Evolutionary conservation across 2,329 filamentous ascomycete species (phyloP), one percentile per base, ranked within the genome.

Genomic region (Aspergillus unguis): DNA sequence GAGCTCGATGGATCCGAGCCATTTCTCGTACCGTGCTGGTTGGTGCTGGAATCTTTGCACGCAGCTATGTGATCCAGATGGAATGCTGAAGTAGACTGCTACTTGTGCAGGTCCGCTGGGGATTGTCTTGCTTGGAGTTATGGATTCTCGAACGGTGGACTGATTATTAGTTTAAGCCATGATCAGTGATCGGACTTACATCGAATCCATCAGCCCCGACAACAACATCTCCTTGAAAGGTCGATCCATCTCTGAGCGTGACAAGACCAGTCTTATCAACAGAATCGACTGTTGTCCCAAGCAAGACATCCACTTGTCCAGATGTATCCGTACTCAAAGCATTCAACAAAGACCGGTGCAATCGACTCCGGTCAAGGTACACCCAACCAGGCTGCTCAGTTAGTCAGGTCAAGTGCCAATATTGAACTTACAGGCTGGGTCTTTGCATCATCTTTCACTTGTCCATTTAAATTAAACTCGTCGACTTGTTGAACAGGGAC

Each of bases 191-290:
- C 6, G 37, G 38, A 11, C 40, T 4, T 42, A 42, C 40, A 29
- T 43, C 4, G 27, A 43, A 43, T 28, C 40, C 40, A 17, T 43
- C 40, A 5, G 40, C 40, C 2, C 40, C 40, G 28, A 43, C 17
- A 29, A 43, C 40, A 5, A 43, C 40, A 43, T 43, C 40, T 5
- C 40, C 40, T 6, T 63, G 28, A 11, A 48, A 71, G 3, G 6
- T 28, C 26, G 17, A 35, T 5, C 43, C 43, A 26, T 45, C 43
- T 2, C n/a, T n/a, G 23, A 33, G 29, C n/a, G 17, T 26, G 23
- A 45, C 17, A 6, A 10, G 11, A n/a, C 29, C 43, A 45, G 31
- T 4, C 17, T 40, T 25, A 47, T 37, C 33, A 25, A 38, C 44
- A 26, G 44, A 8, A 5, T 37, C 8, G 6, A 47, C 44, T 26